phyloP scores from a whole-genome alignment of 176 grass and related monocot species.

The Tillandsia leiboldiana region DNA sequence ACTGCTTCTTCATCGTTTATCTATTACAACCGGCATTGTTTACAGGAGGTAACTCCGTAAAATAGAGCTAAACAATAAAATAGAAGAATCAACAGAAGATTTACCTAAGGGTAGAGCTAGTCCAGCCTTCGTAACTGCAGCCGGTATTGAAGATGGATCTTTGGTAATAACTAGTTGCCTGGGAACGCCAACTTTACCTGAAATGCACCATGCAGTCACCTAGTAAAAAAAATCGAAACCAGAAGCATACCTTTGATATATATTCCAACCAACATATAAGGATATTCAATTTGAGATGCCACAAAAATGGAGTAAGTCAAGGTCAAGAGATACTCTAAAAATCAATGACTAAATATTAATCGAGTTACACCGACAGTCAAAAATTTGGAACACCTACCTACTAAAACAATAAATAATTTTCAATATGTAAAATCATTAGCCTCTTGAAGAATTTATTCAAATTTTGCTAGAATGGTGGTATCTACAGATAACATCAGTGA shows the following conservation, averaged over 20 bases:
- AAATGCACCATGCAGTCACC: not conserved
- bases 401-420: conserved; percentile 7
- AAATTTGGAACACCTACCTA: too few relatives aligned
- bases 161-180: conserved; percentile 78
- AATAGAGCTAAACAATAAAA: not conserved
- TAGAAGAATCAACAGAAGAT: not conserved
- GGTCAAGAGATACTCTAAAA: too few relatives aligned
- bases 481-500: too few relatives aligned
- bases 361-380: too few relatives aligned
- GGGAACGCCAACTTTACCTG: conserved; percentile 81
- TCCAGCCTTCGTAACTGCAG: conserved; percentile 65
- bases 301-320: too few relatives aligned
- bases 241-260: not conserved
- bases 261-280: not conserved
- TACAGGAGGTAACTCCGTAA: not conserved
- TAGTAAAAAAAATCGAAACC: not conserved
- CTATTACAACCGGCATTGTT: not conserved
- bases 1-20: too few relatives aligned
- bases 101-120: conserved; percentile 76
- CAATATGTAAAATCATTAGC: not conserved
- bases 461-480: too few relatives aligned
- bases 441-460: too few relatives aligned
- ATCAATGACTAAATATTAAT: too few relatives aligned
- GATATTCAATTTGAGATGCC: too few relatives aligned
- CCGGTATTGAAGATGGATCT: conserved; percentile 75